Conservation (phyloP, 345 rosid species). For the Tarenaya hassleriana region DNA sequence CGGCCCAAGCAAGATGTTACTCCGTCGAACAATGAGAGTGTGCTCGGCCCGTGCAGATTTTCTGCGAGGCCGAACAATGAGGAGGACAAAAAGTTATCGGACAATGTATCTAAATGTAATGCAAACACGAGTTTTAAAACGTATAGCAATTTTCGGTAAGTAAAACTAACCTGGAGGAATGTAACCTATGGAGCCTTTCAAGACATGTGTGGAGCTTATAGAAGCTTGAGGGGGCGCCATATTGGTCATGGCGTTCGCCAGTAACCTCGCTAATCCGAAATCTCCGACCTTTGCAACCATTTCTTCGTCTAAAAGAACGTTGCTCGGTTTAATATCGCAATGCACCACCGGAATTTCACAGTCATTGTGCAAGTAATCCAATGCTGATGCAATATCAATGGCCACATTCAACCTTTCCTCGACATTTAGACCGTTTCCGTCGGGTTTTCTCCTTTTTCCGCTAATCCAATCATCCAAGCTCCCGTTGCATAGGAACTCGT, state of each 20-base stretch:
- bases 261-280: slow-evolving; percentile 43
- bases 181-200: slow-evolving; percentile 50
- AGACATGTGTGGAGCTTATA: slow-evolving; percentile 30
- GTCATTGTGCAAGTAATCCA: slow-evolving; percentile 50
- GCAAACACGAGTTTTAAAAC: background rate
- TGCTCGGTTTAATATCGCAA: too few species aligned
- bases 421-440: slow-evolving; percentile 32
- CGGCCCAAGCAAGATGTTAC: too few species aligned
- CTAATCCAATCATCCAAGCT: slow-evolving; percentile 46
- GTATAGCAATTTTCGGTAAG: background rate
- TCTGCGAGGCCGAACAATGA: too few species aligned
- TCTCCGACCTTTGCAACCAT: slow-evolving; percentile 55
- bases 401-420: slow-evolving; percentile 40
- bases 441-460: slow-evolving; percentile 25
- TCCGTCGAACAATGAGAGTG: too few species aligned
- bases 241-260: slow-evolving; percentile 22
- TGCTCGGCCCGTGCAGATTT: too few species aligned
- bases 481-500: slow-evolving; percentile 40
- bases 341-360: slow-evolving; percentile 44
- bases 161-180: slow-evolving; percentile 48
- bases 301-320: slow-evolving; percentile 35
- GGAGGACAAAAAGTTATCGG: too few species aligned
- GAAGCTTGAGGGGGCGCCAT: too few species aligned
- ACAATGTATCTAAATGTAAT: background rate
- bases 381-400: slow-evolving; percentile 39